These are phyloP conservation scores for Fusarium bulbicola DNA, from an alignment of 2,329 filamentous ascomycete genomes.

Conservation along the genomic window DNA sequence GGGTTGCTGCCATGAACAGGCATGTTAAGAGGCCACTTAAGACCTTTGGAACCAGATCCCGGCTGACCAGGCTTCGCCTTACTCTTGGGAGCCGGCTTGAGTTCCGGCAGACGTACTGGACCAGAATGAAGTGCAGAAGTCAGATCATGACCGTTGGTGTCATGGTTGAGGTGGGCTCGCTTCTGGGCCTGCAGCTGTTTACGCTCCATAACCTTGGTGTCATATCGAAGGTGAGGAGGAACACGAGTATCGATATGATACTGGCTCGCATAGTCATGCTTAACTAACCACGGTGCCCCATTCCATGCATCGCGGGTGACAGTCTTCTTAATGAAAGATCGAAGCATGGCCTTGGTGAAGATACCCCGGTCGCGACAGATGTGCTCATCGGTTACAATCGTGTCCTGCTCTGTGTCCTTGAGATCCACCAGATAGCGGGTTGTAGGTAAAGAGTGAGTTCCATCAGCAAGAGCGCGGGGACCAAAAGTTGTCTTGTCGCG, in stretches of 20 bases:
- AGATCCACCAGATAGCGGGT: constrained; percentile 85
- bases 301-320: constrained; percentile 93
- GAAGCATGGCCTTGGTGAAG: constrained; percentile 93
- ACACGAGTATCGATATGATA: constrained; percentile 91
- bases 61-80: constrained; percentile 63
- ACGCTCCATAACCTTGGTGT: constrained; percentile 79
- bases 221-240: constrained; percentile 82
- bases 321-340: constrained; percentile 94
- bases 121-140: constrained; percentile 50
- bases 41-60: constrained; percentile 53
- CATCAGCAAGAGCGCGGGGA: constrained; percentile 67
- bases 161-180: constrained; percentile 61
- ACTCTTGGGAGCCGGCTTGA: constrained; percentile 77
- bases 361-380: constrained; percentile 87
- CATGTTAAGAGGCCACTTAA: constrained; percentile 49
- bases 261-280: constrained; percentile 80
- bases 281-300: constrained; percentile 96
- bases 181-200: constrained; percentile 76
- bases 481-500: constrained; percentile 86
- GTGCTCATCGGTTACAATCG: constrained; percentile 81
- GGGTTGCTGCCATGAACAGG: constrained; percentile 53
- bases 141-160: constrained; percentile 52
- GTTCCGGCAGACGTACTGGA: constrained; percentile 71
- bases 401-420: constrained; percentile 75
- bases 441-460: constrained; percentile 74